Base-by-base conservation (phyloP, 768 basidiomycete genomes). In the Tylopilus plumbeoviolaceoides region DNA sequence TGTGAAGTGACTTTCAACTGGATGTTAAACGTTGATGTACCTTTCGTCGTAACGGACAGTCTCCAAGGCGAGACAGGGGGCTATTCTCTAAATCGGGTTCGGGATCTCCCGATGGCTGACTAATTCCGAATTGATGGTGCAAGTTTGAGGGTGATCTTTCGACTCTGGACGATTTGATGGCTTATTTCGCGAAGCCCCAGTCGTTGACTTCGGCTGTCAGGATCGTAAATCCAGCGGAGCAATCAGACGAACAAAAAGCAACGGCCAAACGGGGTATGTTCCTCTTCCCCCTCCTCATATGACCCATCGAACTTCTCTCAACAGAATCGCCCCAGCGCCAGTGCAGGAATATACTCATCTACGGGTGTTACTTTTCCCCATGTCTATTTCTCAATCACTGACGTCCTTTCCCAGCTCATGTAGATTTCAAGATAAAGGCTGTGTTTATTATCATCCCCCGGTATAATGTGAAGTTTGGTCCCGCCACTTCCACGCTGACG, bases 331-430 rank as follows among this genome's bases (percentile, higher is more conserved):
- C 80, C 14, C 84, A 85, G 67, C 81, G 87, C 48, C 87, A 93
- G 63, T 97, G 93, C 72, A 84, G 89, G 65, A 95, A 97, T 75
- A 83, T 94, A 47, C 74, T 89, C 68, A 94, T 95, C 57, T 89
- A 94, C 66, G 93, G 94, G 92, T 94, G 72, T 58, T 69, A 4
- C 58, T 35, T 5, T 10, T 15, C 44, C 10, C 31, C 39, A n/a
- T 17, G 1, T 33, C 6, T 20, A 7, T 30, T 7, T 4, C 55
- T 27, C 39, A 14, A 14, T 18, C 28, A 27, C 33, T 60, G 15
- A 57, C 46, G n/a, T 17, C 0, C 45, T 18, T 18, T 25, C 36
- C 8, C 52, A 93, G 91, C 39, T 84, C 78, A 52, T 95, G 92
- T 75, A 87, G 88, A 73, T 91, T 78, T 60, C 82, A 93, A 71